Evolutionary conservation across 1,139 yeast genomes (phyloP).

Genomic region (Saccharomycopsis hybrid): DNA sequence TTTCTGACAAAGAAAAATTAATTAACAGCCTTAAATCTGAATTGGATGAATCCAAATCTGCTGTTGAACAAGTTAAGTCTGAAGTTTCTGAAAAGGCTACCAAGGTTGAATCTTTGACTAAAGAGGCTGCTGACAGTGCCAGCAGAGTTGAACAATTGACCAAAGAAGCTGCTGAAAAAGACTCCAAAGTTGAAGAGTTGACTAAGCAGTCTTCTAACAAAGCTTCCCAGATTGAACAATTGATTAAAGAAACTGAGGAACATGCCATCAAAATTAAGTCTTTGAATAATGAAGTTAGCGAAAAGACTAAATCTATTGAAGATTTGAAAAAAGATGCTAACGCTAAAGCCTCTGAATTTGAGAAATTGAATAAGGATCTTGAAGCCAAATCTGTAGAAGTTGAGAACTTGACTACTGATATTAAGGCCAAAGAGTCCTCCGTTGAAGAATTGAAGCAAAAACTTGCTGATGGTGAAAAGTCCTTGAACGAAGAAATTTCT

Average conservation of each 20-base stretch:
- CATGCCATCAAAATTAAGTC: not conserved
- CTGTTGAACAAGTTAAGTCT: not conserved
- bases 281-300: constrained; percentile 4
- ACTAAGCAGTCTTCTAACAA: not conserved
- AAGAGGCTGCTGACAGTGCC: not conserved
- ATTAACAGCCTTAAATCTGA: not conserved
- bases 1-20: too few species aligned
- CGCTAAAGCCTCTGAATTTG: not conserved
- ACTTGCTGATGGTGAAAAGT: not conserved
- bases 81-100: not conserved
- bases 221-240: not conserved
- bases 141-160: not conserved
- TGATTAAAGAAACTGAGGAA: not conserved
- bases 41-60: not conserved
- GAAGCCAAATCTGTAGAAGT: not conserved
- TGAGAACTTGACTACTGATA: not conserved
- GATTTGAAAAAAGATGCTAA: not conserved
- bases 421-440: not conserved
- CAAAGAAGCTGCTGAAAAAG: not conserved
- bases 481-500: not conserved
- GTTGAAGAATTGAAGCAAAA: not conserved
- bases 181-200: not conserved
- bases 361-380: not conserved
- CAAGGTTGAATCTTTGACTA: not conserved
- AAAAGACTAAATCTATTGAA: not conserved